These are phyloP conservation scores for Yamadazyma kitorensis DNA, from an alignment of 805 yeast genomes.

Conservation along the genomic window DNA sequence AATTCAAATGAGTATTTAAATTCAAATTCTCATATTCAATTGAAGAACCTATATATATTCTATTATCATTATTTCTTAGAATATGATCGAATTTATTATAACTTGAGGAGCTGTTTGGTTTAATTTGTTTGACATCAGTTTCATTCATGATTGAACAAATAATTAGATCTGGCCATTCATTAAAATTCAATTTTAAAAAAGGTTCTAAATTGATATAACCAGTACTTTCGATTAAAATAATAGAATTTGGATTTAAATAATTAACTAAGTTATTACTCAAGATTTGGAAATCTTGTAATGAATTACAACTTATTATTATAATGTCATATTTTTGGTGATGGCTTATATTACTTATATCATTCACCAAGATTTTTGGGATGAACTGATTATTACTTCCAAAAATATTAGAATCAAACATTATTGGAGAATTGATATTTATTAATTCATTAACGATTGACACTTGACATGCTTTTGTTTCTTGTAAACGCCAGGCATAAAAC, in stretches of 20 bases:
- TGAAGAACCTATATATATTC: slow-evolving; percentile 42
- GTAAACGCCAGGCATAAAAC: slow-evolving; percentile 59
- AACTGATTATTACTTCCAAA: slow-evolving; percentile 12
- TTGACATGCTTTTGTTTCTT: slow-evolving; percentile 36
- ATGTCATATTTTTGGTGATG: slow-evolving; percentile 31
- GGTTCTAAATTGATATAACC: slow-evolving; percentile 74
- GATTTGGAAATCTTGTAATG: slow-evolving; percentile 39
- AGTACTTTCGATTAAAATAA: slow-evolving; percentile 64
- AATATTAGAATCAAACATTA: slow-evolving; percentile 15
- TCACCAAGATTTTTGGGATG: slow-evolving; percentile 13
- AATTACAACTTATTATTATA: slow-evolving; percentile 31
- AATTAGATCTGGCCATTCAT: slow-evolving; percentile 21
- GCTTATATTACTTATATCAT: slow-evolving; percentile 4
- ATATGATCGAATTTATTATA: slow-evolving; percentile 26
- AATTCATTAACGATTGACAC: slow-evolving; percentile 38
- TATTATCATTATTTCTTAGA: slow-evolving; percentile 38
- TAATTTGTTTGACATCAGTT: slow-evolving; percentile 47
- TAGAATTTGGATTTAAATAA: slow-evolving; percentile 36
- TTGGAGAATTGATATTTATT: slow-evolving; percentile 15
- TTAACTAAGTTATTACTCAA: slow-evolving; percentile 23
- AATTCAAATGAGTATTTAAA: slow-evolving; percentile 11
- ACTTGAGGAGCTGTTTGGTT: no score
- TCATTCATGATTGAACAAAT: slow-evolving; percentile 62
- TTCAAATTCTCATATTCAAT: slow-evolving; percentile 8
- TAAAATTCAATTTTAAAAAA: slow-evolving; percentile 49